Conservation (phyloP, 352 stramenopile species). For the Chrysophaeum taylorii region DNA sequence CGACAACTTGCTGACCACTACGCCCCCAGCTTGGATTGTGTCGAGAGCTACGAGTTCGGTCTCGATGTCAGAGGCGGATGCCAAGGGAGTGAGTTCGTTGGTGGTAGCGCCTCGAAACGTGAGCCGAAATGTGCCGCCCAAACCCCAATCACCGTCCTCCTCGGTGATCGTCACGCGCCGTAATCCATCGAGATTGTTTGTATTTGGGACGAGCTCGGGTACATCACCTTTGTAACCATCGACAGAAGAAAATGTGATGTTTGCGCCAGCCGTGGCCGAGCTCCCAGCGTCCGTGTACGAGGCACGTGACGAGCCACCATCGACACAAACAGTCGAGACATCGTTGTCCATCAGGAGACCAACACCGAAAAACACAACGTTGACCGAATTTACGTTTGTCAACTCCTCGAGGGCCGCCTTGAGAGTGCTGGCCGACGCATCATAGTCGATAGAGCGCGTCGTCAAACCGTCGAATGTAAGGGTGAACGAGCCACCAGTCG, state of each 20-base stretch:
- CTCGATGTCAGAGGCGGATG: constrained; percentile 44
- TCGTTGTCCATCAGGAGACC: constrained; percentile 15
- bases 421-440: constrained; percentile 59
- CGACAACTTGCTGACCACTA: constrained; percentile 38
- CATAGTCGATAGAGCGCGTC: constrained; percentile 67
- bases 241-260: constrained; percentile 69
- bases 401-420: constrained; percentile 74
- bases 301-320: constrained; percentile 37
- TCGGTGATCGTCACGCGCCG: constrained; percentile 60
- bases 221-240: constrained; percentile 65
- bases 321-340: constrained; percentile 27
- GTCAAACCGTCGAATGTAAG: constrained; percentile 66
- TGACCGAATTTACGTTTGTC: constrained; percentile 65
- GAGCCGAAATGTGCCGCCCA: constrained; percentile 76
- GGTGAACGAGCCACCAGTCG: constrained; percentile 67
- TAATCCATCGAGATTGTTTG: constrained; percentile 70
- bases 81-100: constrained; percentile 45
- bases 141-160: constrained; percentile 61
- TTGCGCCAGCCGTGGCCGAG: constrained; percentile 39
- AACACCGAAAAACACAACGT: constrained; percentile 49
- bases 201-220: constrained; percentile 64
- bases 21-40: constrained; percentile 60
- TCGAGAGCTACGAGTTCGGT: constrained; percentile 57
- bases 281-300: constrained; percentile 53
- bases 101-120: constrained; percentile 71